phyloP scores from a whole-genome alignment of 2,329 filamentous ascomycete genomes.

The Aureobasidium sp. region DNA sequence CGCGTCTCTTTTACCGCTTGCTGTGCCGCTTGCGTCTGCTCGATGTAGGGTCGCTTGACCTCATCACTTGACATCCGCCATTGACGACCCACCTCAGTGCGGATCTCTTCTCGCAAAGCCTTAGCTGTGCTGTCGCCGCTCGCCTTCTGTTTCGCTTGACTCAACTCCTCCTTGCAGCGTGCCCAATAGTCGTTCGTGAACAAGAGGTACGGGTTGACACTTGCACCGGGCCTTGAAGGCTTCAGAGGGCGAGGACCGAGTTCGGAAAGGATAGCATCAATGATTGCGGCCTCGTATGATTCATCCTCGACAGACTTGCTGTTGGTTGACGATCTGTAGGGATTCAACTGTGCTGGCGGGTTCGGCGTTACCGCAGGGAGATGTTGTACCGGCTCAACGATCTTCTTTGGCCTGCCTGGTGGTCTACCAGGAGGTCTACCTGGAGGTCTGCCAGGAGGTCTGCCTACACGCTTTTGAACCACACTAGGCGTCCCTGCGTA shows the following conservation, averaged over 20 bases:
- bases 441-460: background rate
- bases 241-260: conserved; percentile 70
- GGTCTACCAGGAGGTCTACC: conserved; percentile 4
- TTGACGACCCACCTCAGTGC: conserved; percentile 78
- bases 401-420: conserved; percentile 15
- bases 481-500: background rate
- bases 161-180: conserved; percentile 56
- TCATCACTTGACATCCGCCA: conserved; percentile 73
- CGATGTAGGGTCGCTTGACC: conserved; percentile 69
- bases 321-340: conserved; percentile 18
- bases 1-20: conserved; percentile 53
- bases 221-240: conserved; percentile 58
- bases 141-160: conserved; percentile 57
- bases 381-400: conserved; percentile 8
- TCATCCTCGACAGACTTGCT: conserved; percentile 30
- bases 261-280: conserved; percentile 48
- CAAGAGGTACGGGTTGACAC: conserved; percentile 79
- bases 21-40: conserved; percentile 66
- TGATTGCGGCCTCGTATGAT: conserved; percentile 52
- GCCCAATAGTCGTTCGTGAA: conserved; percentile 73
- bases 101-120: conserved; percentile 63
- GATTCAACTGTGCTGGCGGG: conserved; percentile 7
- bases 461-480: background rate
- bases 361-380: conserved; percentile 11
- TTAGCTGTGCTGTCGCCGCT: conserved; percentile 64